A percentile compares a stretch with the other conserved stretches of the same genome.
These are phyloP conservation scores for Fusarium sp. DNA, from an alignment of 2,329 filamentous ascomycete species.

Conservation along the genomic window DNA sequence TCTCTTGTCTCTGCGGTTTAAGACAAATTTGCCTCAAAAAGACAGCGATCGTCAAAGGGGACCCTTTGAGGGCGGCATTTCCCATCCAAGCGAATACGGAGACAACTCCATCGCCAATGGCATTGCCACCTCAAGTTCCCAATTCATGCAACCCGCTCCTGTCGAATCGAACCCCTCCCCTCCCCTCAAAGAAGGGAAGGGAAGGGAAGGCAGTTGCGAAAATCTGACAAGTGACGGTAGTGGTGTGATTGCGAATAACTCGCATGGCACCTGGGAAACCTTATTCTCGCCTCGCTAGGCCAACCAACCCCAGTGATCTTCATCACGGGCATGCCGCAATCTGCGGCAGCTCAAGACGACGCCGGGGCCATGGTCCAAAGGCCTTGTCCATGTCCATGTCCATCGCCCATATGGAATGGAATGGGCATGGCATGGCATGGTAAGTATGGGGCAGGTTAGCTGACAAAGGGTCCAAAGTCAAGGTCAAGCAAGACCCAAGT, in stretches of 20 bases:
- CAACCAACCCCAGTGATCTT: conserved; percentile 17
- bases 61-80: not conserved
- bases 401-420: not conserved
- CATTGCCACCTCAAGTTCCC: not conserved
- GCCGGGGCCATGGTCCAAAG: conserved; percentile 1
- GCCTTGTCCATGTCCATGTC: not conserved
- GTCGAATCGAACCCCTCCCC: not conserved
- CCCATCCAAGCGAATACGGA: not conserved
- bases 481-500: not conserved
- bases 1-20: not conserved
- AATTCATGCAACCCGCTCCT: conserved; percentile 4
- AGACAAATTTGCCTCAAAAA: not conserved
- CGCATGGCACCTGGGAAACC: conserved; percentile 3
- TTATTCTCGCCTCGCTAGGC: conserved; percentile 6
- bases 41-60: not conserved
- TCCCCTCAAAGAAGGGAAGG: not conserved
- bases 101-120: not conserved
- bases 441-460: not conserved
- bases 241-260: not conserved
- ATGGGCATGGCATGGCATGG: not conserved
- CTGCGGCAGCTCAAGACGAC: conserved; percentile 12
- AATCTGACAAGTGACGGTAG: conserved; percentile 29
- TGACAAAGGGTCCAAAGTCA: not conserved
- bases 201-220: not conserved
- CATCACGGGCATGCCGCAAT: conserved; percentile 22